A percentile compares a stretch with the other conserved stretches of the same genome.
These are phyloP conservation scores for Pyrrhoderma lamaoense DNA, from an alignment of 1,284 basidiomycete genomes.

Conservation along the genomic window DNA sequence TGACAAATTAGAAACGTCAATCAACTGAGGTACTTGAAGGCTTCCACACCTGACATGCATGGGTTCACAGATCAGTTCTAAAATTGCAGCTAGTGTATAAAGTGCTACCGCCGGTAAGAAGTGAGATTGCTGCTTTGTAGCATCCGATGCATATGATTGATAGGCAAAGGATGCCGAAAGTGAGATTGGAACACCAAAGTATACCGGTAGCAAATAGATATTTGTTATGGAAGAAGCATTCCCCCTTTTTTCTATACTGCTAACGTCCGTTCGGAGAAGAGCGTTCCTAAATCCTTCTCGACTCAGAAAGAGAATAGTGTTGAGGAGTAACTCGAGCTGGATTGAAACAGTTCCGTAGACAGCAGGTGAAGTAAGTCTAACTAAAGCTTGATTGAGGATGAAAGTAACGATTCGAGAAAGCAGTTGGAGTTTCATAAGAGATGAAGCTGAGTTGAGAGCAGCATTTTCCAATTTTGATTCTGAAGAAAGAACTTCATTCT, in stretches of 20 bases:
- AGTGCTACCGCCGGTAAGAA: slow-evolving; percentile 59
- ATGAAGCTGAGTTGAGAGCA: slow-evolving; percentile 58
- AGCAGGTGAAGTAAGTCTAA: slow-evolving; percentile 78
- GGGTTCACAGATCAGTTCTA: slow-evolving; percentile 79
- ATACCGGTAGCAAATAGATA: slow-evolving; percentile 50
- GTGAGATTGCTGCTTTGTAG: slow-evolving; percentile 51
- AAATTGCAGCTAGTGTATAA: slow-evolving; percentile 67
- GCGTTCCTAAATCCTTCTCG: slow-evolving; percentile 88
- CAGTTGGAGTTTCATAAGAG: slow-evolving; percentile 82
- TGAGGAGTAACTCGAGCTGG: slow-evolving; percentile 81
- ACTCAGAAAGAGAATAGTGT: slow-evolving; percentile 86
- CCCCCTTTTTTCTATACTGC: slow-evolving; percentile 18
- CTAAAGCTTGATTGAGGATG: slow-evolving; percentile 77
- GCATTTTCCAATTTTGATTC: slow-evolving; percentile 8
- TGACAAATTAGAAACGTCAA: slow-evolving; percentile 17
- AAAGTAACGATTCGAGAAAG: slow-evolving; percentile 83
- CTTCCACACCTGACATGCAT: slow-evolving; percentile 61
- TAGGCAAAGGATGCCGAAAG: slow-evolving; percentile 44
- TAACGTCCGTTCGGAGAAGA: slow-evolving; percentile 43
- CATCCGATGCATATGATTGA: slow-evolving; percentile 37
- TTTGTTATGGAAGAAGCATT: slow-evolving; percentile 32
- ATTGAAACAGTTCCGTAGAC: slow-evolving; percentile 84
- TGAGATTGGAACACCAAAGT: slow-evolving; percentile 49
- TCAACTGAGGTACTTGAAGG: slow-evolving; percentile 20
- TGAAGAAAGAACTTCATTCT: background rate